Percentiles rank a stretch among this genome's conserved stretches.
Evolutionary conservation across 306 rosid species (phyloP).

Genomic region (Sicyos baderoa): DNA sequence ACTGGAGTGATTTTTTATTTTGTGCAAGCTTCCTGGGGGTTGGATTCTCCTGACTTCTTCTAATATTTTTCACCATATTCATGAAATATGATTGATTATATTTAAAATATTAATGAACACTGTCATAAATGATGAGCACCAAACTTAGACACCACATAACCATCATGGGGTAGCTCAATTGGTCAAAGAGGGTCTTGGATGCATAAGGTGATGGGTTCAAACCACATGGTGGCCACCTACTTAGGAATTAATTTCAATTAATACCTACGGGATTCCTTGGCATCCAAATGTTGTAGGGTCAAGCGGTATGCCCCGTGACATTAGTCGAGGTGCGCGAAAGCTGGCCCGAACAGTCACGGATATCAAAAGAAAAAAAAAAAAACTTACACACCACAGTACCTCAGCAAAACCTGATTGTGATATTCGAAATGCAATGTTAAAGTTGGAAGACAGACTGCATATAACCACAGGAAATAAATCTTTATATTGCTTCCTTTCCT

Average conservation of each 20-base stretch:
- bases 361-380: too few species aligned
- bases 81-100: background rate
- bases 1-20: background rate
- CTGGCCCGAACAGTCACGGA: too few species aligned
- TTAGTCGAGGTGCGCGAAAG: too few species aligned
- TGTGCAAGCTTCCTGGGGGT: background rate
- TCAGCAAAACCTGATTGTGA: constrained; percentile 51
- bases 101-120: background rate
- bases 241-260: too few species aligned
- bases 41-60: background rate
- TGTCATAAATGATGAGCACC: background rate
- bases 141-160: constrained; percentile 19
- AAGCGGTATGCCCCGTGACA: too few species aligned
- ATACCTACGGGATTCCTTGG: too few species aligned
- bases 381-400: constrained; percentile 38
- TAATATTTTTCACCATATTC: constrained; percentile 1
- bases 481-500: constrained; percentile 59
- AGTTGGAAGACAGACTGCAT: constrained; percentile 42
- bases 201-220: too few species aligned
- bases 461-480: constrained; percentile 65
- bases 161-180: too few species aligned
- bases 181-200: too few species aligned
- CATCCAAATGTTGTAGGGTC: too few species aligned
- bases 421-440: constrained; percentile 71
- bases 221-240: too few species aligned